Conservation (phyloP, 2,329 filamentous ascomycete species). For the Penicillium aurantiogriseum region DNA sequence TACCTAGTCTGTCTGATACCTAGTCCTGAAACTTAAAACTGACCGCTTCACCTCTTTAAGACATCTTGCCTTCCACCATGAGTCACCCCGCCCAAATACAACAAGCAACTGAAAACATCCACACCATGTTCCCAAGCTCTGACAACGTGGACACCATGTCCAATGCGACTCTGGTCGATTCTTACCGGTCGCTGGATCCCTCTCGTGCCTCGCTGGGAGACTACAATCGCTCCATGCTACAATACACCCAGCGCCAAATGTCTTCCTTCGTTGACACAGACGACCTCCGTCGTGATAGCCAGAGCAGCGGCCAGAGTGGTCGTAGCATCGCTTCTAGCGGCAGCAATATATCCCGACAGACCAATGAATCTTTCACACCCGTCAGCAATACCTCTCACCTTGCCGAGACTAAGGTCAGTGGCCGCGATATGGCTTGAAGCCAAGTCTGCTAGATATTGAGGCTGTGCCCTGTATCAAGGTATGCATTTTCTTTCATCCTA, state of each 20-base stretch:
- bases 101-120: constrained; percentile 15
- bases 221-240: constrained; percentile 41
- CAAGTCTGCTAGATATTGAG: constrained; percentile 12
- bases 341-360: constrained; percentile 17
- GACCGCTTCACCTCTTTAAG: constrained; percentile 2
- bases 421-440: constrained; percentile 1
- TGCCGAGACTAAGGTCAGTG: neutral
- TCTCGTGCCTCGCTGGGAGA: constrained; percentile 33
- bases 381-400: constrained; percentile 12
- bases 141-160: constrained; percentile 18
- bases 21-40: neutral
- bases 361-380: constrained; percentile 19
- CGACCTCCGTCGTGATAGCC: constrained; percentile 18
- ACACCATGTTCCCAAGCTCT: constrained; percentile 22
- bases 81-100: constrained; percentile 17
- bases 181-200: constrained; percentile 24
- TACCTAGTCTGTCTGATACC: no score
- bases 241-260: constrained; percentile 41
- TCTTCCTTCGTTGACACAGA: constrained; percentile 32
- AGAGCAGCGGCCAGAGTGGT: constrained; percentile 32
- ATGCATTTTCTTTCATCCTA: neutral
- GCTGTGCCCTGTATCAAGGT: neutral
- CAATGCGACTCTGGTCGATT: constrained; percentile 16
- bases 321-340: constrained; percentile 24
- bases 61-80: constrained; percentile 15